These are phyloP conservation scores for Linanthus parryae DNA, from an alignment of 148 eudicot species.

Conservation along the genomic window DNA sequence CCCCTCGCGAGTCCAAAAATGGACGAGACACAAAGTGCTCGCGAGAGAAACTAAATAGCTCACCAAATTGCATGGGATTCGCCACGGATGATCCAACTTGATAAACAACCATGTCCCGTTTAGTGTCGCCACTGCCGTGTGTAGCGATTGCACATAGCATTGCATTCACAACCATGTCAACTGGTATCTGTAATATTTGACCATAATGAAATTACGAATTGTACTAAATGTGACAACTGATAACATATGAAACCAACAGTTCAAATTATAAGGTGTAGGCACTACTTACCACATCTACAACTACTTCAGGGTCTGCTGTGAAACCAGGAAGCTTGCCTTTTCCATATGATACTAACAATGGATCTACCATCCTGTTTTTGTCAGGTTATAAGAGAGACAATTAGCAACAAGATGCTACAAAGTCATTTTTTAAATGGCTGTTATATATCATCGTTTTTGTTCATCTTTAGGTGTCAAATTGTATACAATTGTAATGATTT, in stretches of 20 bases:
- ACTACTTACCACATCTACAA: constrained; percentile 57
- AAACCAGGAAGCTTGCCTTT: constrained; percentile 56
- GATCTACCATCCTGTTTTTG: constrained; percentile 41
- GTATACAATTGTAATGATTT: background rate
- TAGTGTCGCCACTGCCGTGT: constrained; percentile 41
- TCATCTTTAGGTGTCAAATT: background rate
- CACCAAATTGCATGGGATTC: constrained; percentile 39
- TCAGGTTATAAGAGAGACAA: background rate
- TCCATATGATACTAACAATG: constrained; percentile 46
- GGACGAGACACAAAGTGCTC: constrained; percentile 42
- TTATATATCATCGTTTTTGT: background rate
- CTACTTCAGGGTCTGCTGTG: constrained; percentile 45
- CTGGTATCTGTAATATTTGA: constrained; percentile 46
- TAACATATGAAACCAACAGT: too few species aligned
- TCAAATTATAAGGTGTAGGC: background rate
- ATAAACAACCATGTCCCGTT: constrained; percentile 42
- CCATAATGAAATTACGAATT: background rate
- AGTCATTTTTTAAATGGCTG: too few species aligned
- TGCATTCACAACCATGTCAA: constrained; percentile 66
- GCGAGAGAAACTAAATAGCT: constrained; percentile 29
- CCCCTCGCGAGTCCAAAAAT: constrained; percentile 31
- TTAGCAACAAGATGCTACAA: too few species aligned
- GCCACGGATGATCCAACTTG: constrained; percentile 49
- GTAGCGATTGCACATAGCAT: constrained; percentile 59
- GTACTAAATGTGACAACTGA: background rate